Evolutionary conservation across 2,329 filamentous ascomycete genomes (phyloP), one percentile per base, ranked within the genome.

Genomic region (Aspergillus sp.): DNA sequence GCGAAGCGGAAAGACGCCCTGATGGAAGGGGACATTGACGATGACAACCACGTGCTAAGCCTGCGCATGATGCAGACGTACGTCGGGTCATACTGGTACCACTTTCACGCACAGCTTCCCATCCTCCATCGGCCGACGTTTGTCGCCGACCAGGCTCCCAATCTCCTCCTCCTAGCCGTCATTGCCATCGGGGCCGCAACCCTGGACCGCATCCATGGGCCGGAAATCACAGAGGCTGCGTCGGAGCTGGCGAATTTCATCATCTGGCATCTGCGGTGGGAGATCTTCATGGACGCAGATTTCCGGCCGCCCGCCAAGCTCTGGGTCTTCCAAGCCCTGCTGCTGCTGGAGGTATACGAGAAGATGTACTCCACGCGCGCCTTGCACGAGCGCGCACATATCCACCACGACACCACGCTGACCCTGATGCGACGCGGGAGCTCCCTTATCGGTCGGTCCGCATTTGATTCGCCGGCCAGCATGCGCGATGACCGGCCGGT

Each of bases 311-410:
- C 94, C 0, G 93, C 93, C 8, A 96, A 95, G 72, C 75, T 99
- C 7, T 99, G 93, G 93, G 84, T 96, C 0, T 97, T 97, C 74
- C 94, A 97, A 69, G 87, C 93, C 1, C 76, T 97, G 47, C 78
- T 97, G 4, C 79, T 97, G 4, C 79, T 97, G 11, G 94, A 99
- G 69, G 76, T 96, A 0, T 97, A 95, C 64, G 94, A 99, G 75
- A 99, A 99, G 78, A 94, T 96, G 88, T 97, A 93, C 70, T 94
- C 91, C 36, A 96, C 93, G 0, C 83, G 92, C 58, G 87, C 90
- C 53, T 77, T 97, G 30, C 94, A 99, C 70, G 94, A 99, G 72
- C 82, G 94, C 59, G 93, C 93, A 1, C 93, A 97, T 63, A 96
- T 97, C 43, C 93, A 97, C 65, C 94, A 99, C 67, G 93, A 93